Conservation (phyloP, 805 yeast species). For the Naumovozyma castellii region DNA sequence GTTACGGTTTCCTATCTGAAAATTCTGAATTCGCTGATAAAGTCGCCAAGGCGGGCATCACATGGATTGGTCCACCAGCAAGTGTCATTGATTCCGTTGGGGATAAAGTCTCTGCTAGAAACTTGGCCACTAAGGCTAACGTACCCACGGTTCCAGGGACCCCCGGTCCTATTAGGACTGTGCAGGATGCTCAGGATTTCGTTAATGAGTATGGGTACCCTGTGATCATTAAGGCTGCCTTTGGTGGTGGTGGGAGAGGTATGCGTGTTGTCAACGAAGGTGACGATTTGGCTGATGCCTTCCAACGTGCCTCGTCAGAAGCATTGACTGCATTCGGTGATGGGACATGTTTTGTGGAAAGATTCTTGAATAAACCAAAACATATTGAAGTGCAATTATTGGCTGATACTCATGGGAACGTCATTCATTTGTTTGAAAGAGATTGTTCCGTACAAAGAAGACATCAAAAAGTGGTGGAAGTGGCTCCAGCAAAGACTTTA, state of each 20-base stretch:
- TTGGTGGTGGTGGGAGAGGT: constrained; percentile 99
- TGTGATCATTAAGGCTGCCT: constrained; percentile 94
- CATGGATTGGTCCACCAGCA: constrained; percentile 90
- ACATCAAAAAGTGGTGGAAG: constrained; percentile 95
- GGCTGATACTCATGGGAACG: constrained; percentile 89
- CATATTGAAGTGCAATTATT: constrained; percentile 93
- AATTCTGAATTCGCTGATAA: constrained; percentile 86
- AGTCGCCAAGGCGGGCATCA: constrained; percentile 80
- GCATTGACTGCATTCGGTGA: constrained; percentile 93
- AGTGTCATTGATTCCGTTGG: constrained; percentile 86
- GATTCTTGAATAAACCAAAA: constrained; percentile 87
- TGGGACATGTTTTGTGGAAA: constrained; percentile 93
- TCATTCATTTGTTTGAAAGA: constrained; percentile 88
- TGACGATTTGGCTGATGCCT: constrained; percentile 82
- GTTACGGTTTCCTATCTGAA: constrained; percentile 82
- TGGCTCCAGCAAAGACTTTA: constrained; percentile 90
- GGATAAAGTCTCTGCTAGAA: constrained; percentile 89
- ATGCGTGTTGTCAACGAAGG: constrained; percentile 97
- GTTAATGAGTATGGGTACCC: constrained; percentile 82
- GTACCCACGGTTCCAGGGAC: constrained; percentile 97
- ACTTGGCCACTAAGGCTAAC: constrained; percentile 61
- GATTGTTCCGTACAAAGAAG: constrained; percentile 98
- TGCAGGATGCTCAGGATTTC: constrained; percentile 66
- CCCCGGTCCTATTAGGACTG: constrained; percentile 80
- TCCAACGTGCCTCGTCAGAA: constrained; percentile 84